Conservation (phyloP, 345 rosid genomes). For the Brassica cretica region DNA sequence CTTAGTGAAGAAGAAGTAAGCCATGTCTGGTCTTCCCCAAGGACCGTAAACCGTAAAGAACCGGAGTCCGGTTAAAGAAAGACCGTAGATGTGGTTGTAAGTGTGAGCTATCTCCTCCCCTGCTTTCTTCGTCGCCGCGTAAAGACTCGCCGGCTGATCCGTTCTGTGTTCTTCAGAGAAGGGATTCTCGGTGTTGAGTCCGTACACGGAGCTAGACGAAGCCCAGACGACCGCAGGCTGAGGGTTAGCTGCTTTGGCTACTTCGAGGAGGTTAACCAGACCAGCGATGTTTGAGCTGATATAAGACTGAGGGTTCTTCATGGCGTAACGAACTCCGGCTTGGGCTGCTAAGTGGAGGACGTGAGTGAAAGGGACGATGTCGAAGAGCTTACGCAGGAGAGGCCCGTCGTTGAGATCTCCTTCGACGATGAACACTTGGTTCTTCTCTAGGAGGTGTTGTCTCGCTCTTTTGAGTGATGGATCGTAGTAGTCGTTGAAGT, state of each 20-base stretch:
- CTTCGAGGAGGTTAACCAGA: slow-evolving; percentile 68
- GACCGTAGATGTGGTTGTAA: slow-evolving; percentile 83
- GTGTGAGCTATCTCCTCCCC: slow-evolving; percentile 89
- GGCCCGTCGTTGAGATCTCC: slow-evolving; percentile 72
- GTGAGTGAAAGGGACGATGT: slow-evolving; percentile 81
- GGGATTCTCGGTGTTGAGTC: slow-evolving; percentile 77
- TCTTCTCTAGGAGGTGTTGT: slow-evolving; percentile 51
- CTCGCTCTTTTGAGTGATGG: slow-evolving; percentile 73
- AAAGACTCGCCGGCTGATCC: slow-evolving; percentile 83
- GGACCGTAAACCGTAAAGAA: slow-evolving; percentile 88
- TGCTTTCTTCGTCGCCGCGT: slow-evolving; percentile 85
- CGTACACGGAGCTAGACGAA: slow-evolving; percentile 87
- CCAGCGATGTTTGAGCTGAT: slow-evolving; percentile 82
- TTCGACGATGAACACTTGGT: slow-evolving; percentile 70
- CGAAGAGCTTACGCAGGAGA: slow-evolving; percentile 66
- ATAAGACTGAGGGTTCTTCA: slow-evolving; percentile 85
- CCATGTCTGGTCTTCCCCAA: slow-evolving; percentile 96
- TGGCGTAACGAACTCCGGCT: slow-evolving; percentile 92
- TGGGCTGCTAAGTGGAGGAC: slow-evolving; percentile 88
- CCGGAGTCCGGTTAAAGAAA: slow-evolving; percentile 72
- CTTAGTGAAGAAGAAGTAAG: slow-evolving; percentile 83
- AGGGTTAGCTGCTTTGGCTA: slow-evolving; percentile 65
- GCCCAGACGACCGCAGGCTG: slow-evolving; percentile 90
- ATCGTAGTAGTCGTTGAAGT: slow-evolving; percentile 74
- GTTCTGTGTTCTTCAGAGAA: slow-evolving; percentile 78